These are phyloP conservation scores for Phytophthora uliginosa DNA, from an alignment of 352 stramenopile genomes.

Conservation along the genomic window DNA sequence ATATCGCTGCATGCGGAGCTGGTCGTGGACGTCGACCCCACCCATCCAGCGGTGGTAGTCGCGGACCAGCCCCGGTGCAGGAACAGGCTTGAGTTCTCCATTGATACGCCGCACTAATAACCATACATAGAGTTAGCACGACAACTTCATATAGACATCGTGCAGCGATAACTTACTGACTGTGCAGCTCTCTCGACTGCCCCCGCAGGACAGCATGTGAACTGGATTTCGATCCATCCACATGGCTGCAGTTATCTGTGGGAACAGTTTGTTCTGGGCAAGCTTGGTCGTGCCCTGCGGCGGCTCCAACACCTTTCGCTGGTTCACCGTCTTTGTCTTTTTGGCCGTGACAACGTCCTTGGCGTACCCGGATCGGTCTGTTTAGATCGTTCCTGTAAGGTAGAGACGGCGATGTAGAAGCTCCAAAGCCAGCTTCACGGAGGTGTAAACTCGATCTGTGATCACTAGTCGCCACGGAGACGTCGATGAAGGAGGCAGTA, in stretches of 20 bases:
- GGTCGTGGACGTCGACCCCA: conserved; percentile 2
- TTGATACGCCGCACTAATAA: conserved; percentile 1
- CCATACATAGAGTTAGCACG: not conserved
- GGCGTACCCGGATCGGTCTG: not conserved
- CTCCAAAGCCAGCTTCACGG: conserved; percentile 3
- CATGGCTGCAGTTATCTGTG: conserved; percentile 4
- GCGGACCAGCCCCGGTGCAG: conserved; percentile 6
- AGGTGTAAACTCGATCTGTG: conserved; percentile 3
- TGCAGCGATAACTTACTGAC: conserved; percentile 12
- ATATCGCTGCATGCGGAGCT: not conserved
- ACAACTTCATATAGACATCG: too few relatives aligned
- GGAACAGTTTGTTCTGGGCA: conserved; percentile 13
- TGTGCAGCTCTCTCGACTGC: not conserved
- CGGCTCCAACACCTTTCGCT: not conserved
- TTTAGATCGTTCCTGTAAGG: conserved; percentile 2
- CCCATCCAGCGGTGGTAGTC: conserved; percentile 16
- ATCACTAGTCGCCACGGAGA: conserved; percentile 4
- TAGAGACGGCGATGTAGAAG: conserved; percentile 3
- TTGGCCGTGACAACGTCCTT: not conserved
- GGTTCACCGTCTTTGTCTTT: conserved; percentile 7
- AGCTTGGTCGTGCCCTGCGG: conserved; percentile 14
- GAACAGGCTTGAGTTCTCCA: conserved; percentile 1
- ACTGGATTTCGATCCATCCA: conserved; percentile 23
- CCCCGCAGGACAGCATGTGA: conserved; percentile 8
- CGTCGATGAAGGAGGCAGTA: not conserved